Conservation (phyloP, 495 filamentous ascomycete species). For the Penicillium nucicola region DNA sequence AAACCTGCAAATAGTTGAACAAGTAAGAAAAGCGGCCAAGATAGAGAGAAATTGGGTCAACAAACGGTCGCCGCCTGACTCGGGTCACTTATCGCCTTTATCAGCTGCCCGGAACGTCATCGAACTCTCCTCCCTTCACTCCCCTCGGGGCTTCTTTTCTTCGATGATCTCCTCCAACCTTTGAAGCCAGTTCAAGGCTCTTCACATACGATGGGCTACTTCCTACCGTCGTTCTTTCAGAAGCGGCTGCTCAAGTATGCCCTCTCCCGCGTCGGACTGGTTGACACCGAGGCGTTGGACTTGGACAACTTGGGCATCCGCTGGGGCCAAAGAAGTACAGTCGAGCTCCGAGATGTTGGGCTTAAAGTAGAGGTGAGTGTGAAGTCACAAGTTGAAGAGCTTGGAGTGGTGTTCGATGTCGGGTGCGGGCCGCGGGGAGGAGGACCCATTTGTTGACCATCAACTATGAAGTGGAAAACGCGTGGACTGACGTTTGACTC, state of each 20-base stretch:
- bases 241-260: conserved; percentile 80
- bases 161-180: conserved; percentile 25
- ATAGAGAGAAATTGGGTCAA: background rate
- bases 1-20: too few species aligned
- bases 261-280: conserved; percentile 71
- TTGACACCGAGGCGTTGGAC: conserved; percentile 79
- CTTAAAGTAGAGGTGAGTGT: conserved; percentile 65
- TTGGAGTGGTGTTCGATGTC: too few species aligned
- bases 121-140: conserved; percentile 6
- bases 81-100: conserved; percentile 30
- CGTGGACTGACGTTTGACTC: conserved; percentile 9
- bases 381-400: background rate
- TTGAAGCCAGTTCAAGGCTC: conserved; percentile 34
- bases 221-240: conserved; percentile 74
- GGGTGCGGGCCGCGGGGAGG: conserved; percentile 4
- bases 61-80: conserved; percentile 36
- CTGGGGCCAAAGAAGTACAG: conserved; percentile 68
- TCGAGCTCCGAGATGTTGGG: conserved; percentile 80
- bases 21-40: too few species aligned
- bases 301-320: conserved; percentile 75
- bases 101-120: conserved; percentile 34
- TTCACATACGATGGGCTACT: conserved; percentile 44
- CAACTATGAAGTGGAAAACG: background rate
- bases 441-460: background rate
- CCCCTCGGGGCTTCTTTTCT: background rate